These are phyloP conservation scores for Pythium pyrilobum DNA, from an alignment of 352 stramenopile species.

Conservation along the genomic window DNA sequence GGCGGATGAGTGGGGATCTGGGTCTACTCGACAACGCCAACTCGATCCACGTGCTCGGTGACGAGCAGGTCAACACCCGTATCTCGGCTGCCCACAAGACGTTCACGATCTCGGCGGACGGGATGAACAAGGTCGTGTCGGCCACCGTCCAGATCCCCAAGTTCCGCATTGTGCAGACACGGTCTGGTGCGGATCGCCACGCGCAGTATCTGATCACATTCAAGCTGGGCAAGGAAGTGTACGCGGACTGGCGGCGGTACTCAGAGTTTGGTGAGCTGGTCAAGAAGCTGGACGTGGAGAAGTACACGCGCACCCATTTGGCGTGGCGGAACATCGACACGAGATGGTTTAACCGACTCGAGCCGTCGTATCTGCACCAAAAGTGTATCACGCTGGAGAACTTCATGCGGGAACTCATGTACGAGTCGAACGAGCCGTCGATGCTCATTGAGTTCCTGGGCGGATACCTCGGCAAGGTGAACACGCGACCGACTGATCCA, in stretches of 20 bases:
- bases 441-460: slow-evolving; percentile 80
- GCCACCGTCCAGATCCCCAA: slow-evolving; percentile 81
- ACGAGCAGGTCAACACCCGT: slow-evolving; percentile 80
- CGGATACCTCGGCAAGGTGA: slow-evolving; percentile 72
- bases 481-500: slow-evolving; percentile 61
- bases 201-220: slow-evolving; percentile 87
- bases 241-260: slow-evolving; percentile 84
- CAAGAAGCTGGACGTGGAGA: slow-evolving; percentile 66
- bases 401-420: slow-evolving; percentile 87
- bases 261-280: slow-evolving; percentile 84
- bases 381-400: slow-evolving; percentile 88
- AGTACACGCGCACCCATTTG: slow-evolving; percentile 53
- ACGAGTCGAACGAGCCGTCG: slow-evolving; percentile 74
- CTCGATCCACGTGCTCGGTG: slow-evolving; percentile 64
- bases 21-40: slow-evolving; percentile 61
- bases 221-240: slow-evolving; percentile 83
- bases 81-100: slow-evolving; percentile 85
- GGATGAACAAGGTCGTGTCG: slow-evolving; percentile 74
- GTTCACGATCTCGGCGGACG: slow-evolving; percentile 70
- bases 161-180: slow-evolving; percentile 85
- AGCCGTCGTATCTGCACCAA: slow-evolving; percentile 83
- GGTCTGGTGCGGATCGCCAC: slow-evolving; percentile 71
- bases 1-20: slow-evolving; percentile 65
- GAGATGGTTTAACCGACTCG: slow-evolving; percentile 83
- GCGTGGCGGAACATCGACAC: slow-evolving; percentile 78